Evolutionary conservation across 129 eudicot species (phyloP).

Genomic region (Lonicera japonica): DNA sequence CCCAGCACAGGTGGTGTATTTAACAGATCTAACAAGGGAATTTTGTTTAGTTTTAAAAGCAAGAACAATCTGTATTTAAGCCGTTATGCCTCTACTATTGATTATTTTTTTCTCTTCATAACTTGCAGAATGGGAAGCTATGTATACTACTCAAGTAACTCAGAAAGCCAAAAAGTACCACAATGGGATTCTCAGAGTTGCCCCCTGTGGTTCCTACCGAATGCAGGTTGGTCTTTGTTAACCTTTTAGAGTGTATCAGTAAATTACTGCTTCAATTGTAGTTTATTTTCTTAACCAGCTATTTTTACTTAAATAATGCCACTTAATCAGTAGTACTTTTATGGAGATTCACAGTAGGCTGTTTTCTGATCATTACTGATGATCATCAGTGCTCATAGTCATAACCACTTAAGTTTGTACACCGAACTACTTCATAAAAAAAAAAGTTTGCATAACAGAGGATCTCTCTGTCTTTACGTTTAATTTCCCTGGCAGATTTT

Average conservation of each 20-base stretch:
- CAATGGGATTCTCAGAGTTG: slow-evolving; percentile 40
- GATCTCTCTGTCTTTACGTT: too few species aligned
- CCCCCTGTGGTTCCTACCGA: slow-evolving; percentile 39
- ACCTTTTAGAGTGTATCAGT: too few species aligned
- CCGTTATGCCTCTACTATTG: neutral
- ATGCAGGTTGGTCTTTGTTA: slow-evolving; percentile 35
- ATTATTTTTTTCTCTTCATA: neutral
- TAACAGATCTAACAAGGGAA: too few species aligned
- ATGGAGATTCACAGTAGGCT: neutral
- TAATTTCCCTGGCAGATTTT: too few species aligned
- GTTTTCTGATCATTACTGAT: neutral
- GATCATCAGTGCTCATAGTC: neutral
- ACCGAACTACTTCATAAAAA: too few species aligned
- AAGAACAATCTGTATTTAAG: too few species aligned
- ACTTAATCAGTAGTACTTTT: neutral
- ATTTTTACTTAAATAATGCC: neutral
- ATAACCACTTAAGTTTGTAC: too few species aligned
- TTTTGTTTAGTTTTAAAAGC: too few species aligned
- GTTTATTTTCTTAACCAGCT: too few species aligned
- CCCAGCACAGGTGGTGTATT: too few species aligned
- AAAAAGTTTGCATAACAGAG: too few species aligned
- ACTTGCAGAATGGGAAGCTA: slow-evolving; percentile 44
- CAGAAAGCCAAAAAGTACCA: slow-evolving; percentile 46
- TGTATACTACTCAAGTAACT: slow-evolving; percentile 55
- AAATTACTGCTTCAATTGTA: too few species aligned